Conservation (phyloP, 2,329 filamentous ascomycete genomes). For the Colletotrichum filicis region DNA sequence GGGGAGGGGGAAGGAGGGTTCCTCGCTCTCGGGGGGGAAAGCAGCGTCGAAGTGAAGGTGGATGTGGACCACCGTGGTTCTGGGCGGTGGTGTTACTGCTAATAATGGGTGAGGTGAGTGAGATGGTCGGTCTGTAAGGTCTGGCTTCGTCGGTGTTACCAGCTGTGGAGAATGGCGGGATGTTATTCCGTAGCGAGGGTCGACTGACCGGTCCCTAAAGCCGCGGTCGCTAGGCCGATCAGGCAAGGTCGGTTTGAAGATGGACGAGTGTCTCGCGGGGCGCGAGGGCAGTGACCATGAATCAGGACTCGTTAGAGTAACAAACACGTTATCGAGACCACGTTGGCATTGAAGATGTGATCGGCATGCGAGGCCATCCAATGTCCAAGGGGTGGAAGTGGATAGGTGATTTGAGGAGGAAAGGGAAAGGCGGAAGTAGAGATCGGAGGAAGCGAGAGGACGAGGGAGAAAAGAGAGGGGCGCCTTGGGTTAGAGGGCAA, state of each 20-base stretch:
- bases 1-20: neutral
- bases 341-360: constrained; percentile 18
- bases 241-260: constrained; percentile 25
- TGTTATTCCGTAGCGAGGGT: constrained; percentile 11
- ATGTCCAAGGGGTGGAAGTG: constrained; percentile 23
- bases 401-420: constrained; percentile 22
- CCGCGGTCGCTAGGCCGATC: constrained; percentile 33
- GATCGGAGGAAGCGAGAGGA: constrained; percentile 7
- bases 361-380: constrained; percentile 30
- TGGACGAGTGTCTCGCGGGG: constrained; percentile 34
- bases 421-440: constrained; percentile 12
- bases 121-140: neutral
- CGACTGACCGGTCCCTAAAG: constrained; percentile 7
- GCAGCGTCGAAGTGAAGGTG: neutral
- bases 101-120: neutral
- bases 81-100: neutral
- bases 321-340: constrained; percentile 18
- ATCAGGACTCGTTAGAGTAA: constrained; percentile 18
- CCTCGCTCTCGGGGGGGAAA: neutral
- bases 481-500: constrained; percentile 7
- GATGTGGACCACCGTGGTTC: neutral
- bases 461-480: constrained; percentile 14
- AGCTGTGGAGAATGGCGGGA: neutral
- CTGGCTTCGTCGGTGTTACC: constrained; percentile 32
- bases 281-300: constrained; percentile 32